Evolutionary conservation across 768 basidiomycete genomes (phyloP).

Genomic region (Hygrophoropsis aurantiaca): DNA sequence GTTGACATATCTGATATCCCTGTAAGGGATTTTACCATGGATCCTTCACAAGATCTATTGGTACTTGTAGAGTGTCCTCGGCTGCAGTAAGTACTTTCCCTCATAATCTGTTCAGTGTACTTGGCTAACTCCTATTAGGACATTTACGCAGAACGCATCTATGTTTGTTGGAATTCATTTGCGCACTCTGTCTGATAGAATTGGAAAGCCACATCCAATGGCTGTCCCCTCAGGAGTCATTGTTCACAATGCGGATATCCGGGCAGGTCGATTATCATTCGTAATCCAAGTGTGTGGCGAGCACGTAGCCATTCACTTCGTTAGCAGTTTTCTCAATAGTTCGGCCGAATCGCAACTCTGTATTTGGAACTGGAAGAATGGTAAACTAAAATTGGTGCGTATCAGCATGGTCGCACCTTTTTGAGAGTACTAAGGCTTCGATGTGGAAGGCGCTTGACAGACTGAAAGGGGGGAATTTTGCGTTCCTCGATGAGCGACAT

Average conservation of each 20-base stretch:
- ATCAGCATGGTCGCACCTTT: too few species aligned
- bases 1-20: constrained; percentile 32
- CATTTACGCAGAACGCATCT: constrained; percentile 8
- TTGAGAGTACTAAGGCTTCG: not conserved
- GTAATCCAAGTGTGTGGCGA: constrained; percentile 58
- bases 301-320: constrained; percentile 49
- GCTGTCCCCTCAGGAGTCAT: constrained; percentile 37
- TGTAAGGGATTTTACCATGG: constrained; percentile 62
- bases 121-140: constrained; percentile 8
- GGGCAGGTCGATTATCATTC: constrained; percentile 31
- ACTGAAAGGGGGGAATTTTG: constrained; percentile 37
- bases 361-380: constrained; percentile 71
- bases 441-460: constrained; percentile 23
- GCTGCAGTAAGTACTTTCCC: constrained; percentile 27
- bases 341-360: constrained; percentile 44
- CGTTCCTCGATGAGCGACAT: constrained; percentile 41
- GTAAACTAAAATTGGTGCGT: constrained; percentile 49
- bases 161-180: constrained; percentile 39
- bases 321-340: constrained; percentile 22
- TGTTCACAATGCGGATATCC: constrained; percentile 17
- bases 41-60: constrained; percentile 66
- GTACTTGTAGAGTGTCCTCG: constrained; percentile 44
- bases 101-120: too few species aligned
- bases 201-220: constrained; percentile 45
- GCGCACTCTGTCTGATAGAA: constrained; percentile 41